Base-by-base conservation (phyloP, 2,329 filamentous ascomycete genomes). In the Aureobasidium sp. region DNA sequence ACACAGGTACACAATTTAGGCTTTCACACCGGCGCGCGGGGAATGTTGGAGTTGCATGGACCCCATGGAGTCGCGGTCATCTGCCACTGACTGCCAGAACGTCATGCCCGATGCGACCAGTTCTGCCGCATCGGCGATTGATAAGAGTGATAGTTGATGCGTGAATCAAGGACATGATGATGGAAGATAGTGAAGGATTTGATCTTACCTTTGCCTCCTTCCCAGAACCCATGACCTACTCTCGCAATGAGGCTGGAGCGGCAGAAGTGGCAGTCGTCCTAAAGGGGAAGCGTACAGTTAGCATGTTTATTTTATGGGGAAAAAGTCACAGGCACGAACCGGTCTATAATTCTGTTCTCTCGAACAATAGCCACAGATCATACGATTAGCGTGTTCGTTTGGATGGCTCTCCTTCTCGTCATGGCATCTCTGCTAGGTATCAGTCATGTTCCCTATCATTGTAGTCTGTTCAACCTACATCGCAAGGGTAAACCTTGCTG, bases 331-430 rank as follows among this genome's bases (percentile, higher is more conserved):
- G 40, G 19, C 19, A 44, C 40, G 14, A 22, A 44, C 40, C 1
- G 88, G 85, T 24, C 85, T 79, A 73, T 90, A 95, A 66, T 85
- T 85, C 75, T 93, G 89, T 77, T 95, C 90, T 57, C 90, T 79
- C 9, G 27, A 40, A 52, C 57, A 40, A 17, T 50, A 40, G 37
- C 69, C 76, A 63, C 89, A 93, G 39, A 93, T 84, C 89, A 94
- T 94, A 53, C 89, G 80, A 69, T 87, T 90, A 8, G 90, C 90
- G 80, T 90, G 90, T 75, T 94, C 90, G 66, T 89, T 86, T 8
- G 82, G 77, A 75, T 95, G 90, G 56, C 88, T 85, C 67, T 85
- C 84, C 11, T 76, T 81, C 17, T 77, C 81, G 71, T 94, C 89
- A 69, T 95, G 90, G 74, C 90, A 95, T 75, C 82, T 83, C 69